Base-by-base conservation (phyloP, 352 stramenopile genomes). In the Pythium monospermum region DNA sequence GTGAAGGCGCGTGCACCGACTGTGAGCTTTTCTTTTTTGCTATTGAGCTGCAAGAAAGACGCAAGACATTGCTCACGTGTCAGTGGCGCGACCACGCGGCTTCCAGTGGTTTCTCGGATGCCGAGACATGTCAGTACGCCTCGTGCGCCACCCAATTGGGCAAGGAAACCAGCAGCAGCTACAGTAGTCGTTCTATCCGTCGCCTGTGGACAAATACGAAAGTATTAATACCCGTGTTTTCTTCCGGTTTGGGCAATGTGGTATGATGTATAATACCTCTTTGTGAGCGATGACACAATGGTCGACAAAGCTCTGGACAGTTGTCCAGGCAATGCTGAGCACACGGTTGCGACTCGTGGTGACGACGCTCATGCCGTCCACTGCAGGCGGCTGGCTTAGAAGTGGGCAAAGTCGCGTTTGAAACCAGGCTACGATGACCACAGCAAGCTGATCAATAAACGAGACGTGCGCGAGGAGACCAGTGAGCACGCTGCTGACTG, bases 1-100 rank as follows among this genome's bases (percentile, higher is more conserved):
- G 68, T 85, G 56, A 87, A 84, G 28, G 82, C 80, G 22, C 79
- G 61, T 3, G 81, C 83, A 11, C 83, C 81, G 19, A 92, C 72
- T 0, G 79, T 88, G n/a, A 94, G 71, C 33, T 56, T 67, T 27
- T 74, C 72, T 22, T 53, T 53, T 30, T 22, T 26, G 10, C 51
- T 58, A n/a, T 85, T 64, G 3, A 42, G 55, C 43, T 75, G 54
- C 10, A 52, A 54, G 43, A 92, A 92, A 0, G 78, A 67, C 16
- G 44, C 37, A 18, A 87, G 19, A 49, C 81, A 91, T 49, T 88
- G 74, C 12, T 33, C 32, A 32, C 68, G 59, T 3, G 76, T 91
- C 8, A 87, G 64, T 1, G 81, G 78, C 2, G 49, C 57, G 26
- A 88, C 18, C 5, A 56, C 63, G 35, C 70, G 69, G 46, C 70